Evolutionary conservation across 805 yeast species (phyloP), one percentile per base, ranked within the genome.

Genomic region (Clavispora carvajalis): DNA sequence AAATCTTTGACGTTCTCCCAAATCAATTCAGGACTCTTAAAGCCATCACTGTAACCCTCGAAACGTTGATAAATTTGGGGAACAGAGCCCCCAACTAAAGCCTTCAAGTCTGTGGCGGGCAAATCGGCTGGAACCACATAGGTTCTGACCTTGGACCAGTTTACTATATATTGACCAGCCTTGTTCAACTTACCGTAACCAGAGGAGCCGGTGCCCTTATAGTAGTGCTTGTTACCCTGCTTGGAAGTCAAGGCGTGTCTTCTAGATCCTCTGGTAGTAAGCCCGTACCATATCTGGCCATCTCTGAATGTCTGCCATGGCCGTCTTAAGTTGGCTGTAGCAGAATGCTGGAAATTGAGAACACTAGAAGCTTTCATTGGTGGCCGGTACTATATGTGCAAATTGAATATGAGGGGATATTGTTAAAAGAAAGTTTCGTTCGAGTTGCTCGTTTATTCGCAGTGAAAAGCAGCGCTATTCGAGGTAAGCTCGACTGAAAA

Each of bases 141-240:
- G 0, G 98, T 88, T 54, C 96, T 76, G 22, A 91, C 98, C 57
- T 82, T 88, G 34, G 65, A 63, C 87, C 95, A 91, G 65, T 86
- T 76, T 46, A 93, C 76, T 6, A 77, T 69, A 62, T 88, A 93
- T 17, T 77, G 75, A 39, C 95, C 97, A 45, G 71, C 74, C 25
- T 73, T 69, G 39, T 93, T 84, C 57, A 82, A 79, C 39, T 71
- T 73, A 59, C 99, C 99, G 47, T 88, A 79, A 62, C 97, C 97
- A 3, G 95, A 77, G 5, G 99, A 86, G 43, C 97, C 78, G 17
- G 98, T 93, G 71, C 99, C 99, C 63, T 93, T 93, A 69, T 93
- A 93, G 67, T 74, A 85, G 53, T 85, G 82, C 69, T 90, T 89
- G 66, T 93, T 91, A 55, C 99, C 98, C 59, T 87, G 88, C 56